phyloP scores from a whole-genome alignment of 345 rosid species.

The Salix koriyanagi region DNA sequence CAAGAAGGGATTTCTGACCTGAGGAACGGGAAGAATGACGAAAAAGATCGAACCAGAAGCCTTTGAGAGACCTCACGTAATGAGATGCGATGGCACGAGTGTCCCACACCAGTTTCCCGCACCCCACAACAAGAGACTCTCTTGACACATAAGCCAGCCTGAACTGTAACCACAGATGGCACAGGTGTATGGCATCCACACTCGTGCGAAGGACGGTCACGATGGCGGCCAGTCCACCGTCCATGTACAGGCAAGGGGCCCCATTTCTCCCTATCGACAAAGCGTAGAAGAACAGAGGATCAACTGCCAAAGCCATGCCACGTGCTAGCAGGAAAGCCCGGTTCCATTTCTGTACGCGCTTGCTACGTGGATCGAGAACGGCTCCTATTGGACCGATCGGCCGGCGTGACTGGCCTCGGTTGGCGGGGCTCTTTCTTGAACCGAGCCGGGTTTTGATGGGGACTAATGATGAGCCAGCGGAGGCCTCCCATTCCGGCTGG shows the following conservation, averaged over 20 bases:
- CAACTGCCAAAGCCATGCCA: slow-evolving; percentile 71
- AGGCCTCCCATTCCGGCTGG: slow-evolving; percentile 94
- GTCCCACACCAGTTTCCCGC: slow-evolving; percentile 95
- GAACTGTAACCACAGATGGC: slow-evolving; percentile 79
- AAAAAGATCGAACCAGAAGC: slow-evolving; percentile 85
- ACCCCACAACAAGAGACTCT: slow-evolving; percentile 82
- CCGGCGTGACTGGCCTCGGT: neutral
- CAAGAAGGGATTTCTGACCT: slow-evolving; percentile 38
- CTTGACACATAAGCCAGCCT: slow-evolving; percentile 71
- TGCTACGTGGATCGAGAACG: slow-evolving; percentile 66
- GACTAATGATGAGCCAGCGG: slow-evolving; percentile 83
- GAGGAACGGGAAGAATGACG: slow-evolving; percentile 86
- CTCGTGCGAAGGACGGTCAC: slow-evolving; percentile 68
- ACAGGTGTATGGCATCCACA: slow-evolving; percentile 58
- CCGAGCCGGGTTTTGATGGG: slow-evolving; percentile 53
- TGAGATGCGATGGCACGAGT: slow-evolving; percentile 63
- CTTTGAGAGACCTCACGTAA: slow-evolving; percentile 60
- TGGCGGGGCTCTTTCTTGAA: neutral
- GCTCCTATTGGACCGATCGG: slow-evolving; percentile 34
- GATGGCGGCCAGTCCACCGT: slow-evolving; percentile 59
- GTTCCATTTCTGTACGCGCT: slow-evolving; percentile 69
- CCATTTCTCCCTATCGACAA: slow-evolving; percentile 55
- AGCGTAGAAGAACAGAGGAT: slow-evolving; percentile 85
- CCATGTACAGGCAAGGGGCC: slow-evolving; percentile 69
- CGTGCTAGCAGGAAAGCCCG: slow-evolving; percentile 67